Base-by-base conservation (phyloP, 306 rosid genomes). In the Acacia acuminata region DNA sequence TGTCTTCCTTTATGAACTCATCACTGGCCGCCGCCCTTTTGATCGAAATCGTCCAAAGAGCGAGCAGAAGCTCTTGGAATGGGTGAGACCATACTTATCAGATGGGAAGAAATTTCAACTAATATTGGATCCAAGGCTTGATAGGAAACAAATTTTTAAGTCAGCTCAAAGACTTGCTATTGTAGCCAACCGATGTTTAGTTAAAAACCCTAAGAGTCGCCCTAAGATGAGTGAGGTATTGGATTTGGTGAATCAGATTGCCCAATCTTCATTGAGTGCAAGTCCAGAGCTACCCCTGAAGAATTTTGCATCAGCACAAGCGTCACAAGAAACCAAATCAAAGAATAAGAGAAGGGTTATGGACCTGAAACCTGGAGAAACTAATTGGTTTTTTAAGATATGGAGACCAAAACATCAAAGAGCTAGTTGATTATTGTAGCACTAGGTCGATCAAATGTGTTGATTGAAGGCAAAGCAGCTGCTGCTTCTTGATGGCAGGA, bases 171-270 rank as follows among this genome's bases (percentile, higher is more conserved):
- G 51, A 89, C 93, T 96, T n/a, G 88, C 97, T 27, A 36, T 85
- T 15, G 71, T 94, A 78, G 99, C 99, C 70, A 96, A 90, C 84
- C 82, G 91, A 45, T 96, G 99, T 88, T 86, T 96, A 84, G 88
- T 84, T 48, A 94, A 88, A 81, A 83, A 92, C 60, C 94, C 94
- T 0, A 96, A 92, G 86, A 94, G 25, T 81, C 97, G 98, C n/a
- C 98, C 98, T 2, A 96, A 96, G 88, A 96, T 96, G 99, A 96
- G 97, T 38, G 91, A 92, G 79, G 94, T 96, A 48, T 83, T 96
- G 89, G 91, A 88, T 73, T 90, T 94, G 98, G 91, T 96, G 51
- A 87, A 88, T 82, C 88, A 82, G 82, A 79, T 96, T 79, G 70
- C 76, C 20, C 90, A 89, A 60, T 70, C 88, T 43, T 77, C 91